phyloP scores from a whole-genome alignment of 2,329 filamentous ascomycete species.

The Xenosphaeropsis pyriputrescens region DNA sequence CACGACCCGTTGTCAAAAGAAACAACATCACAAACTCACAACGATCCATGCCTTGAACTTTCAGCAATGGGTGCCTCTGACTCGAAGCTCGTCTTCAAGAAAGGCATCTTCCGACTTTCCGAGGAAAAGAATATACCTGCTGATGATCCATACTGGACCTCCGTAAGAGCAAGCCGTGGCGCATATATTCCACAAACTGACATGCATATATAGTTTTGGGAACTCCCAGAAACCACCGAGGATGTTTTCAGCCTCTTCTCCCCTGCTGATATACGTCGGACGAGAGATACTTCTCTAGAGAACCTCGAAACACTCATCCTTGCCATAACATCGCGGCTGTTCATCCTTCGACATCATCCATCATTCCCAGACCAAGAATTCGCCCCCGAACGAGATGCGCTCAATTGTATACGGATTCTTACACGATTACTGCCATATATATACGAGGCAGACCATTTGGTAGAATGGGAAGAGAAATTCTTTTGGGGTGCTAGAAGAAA shows the following conservation, averaged over 20 bases:
- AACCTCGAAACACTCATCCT: constrained; percentile 84
- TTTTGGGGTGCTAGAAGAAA: constrained; percentile 74
- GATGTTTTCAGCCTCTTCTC: constrained; percentile 96
- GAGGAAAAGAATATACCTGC: constrained; percentile 78
- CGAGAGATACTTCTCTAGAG: constrained; percentile 68
- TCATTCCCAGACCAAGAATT: constrained; percentile 80
- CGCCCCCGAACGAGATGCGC: constrained; percentile 69
- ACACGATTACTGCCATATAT: constrained; percentile 82
- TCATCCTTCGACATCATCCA: constrained; percentile 71
- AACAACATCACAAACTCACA: no score
- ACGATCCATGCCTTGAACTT: constrained; percentile 1
- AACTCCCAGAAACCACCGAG: constrained; percentile 86
- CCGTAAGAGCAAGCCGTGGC: constrained; percentile 38
- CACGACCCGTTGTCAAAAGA: no score
- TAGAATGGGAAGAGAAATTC: constrained; percentile 80
- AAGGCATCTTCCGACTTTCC: constrained; percentile 93
- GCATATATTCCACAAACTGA: constrained; percentile 4
- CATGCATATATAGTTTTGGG: constrained; percentile 63
- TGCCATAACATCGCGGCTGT: constrained; percentile 69
- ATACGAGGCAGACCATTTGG: constrained; percentile 75
- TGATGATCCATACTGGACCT: constrained; percentile 85
- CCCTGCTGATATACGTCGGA: constrained; percentile 73
- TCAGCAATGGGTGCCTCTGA: constrained; percentile 83
- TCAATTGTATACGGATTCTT: constrained; percentile 88
- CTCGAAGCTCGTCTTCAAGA: constrained; percentile 97